Evolutionary conservation across 331 rosid genomes (phyloP), one percentile per base, ranked within the genome.

Genomic region (Prunus yedoensis): DNA sequence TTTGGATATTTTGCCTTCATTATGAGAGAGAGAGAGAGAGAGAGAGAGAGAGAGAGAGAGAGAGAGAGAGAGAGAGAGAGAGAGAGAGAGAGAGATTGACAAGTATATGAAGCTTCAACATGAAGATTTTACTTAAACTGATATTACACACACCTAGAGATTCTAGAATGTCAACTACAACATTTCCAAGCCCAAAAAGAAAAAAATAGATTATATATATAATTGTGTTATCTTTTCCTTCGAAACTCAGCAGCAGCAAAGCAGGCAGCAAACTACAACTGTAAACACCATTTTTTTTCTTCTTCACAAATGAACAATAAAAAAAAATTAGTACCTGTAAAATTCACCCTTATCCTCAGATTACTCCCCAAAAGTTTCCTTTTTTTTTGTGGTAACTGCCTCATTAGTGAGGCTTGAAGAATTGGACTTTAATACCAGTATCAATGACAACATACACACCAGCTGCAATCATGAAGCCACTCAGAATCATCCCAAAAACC

Each of bases 391-490:
- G 10, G 4, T 51, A 5, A 14, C 23, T 18, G 52, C 30, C 32
- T 41, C 30, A 8, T 79, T 79, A 90, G 41, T 83, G 60, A 77
- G 97, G 97, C 61, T 92, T 71, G 78, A 92, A 92, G 77, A 92
- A 92, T 67, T 89, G 88, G 2, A 90, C 86, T 23, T 84, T 14
- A 66, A 92, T 41, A 30, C 97, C 97, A 45, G 94, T 92, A 3
- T 90, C 86, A 72, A 92, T 54, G 41, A 92, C 82, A 75, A 92
- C 88, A 75, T 88, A 92, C 3, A 92, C 1, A 23, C 96, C 91
- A 70, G 94, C 94, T 0, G 87, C 87, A 7, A 84, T 17, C 66
- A 88, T 20, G 21, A 86, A 4, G 5, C 2, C 85, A 66, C 96
- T 90, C 3, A 92, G 79, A 41, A 50, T 53, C 85, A 92, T 71